These are phyloP conservation scores for Fomes fomentarius DNA, from an alignment of 1,284 basidiomycete genomes.

Conservation along the genomic window DNA sequence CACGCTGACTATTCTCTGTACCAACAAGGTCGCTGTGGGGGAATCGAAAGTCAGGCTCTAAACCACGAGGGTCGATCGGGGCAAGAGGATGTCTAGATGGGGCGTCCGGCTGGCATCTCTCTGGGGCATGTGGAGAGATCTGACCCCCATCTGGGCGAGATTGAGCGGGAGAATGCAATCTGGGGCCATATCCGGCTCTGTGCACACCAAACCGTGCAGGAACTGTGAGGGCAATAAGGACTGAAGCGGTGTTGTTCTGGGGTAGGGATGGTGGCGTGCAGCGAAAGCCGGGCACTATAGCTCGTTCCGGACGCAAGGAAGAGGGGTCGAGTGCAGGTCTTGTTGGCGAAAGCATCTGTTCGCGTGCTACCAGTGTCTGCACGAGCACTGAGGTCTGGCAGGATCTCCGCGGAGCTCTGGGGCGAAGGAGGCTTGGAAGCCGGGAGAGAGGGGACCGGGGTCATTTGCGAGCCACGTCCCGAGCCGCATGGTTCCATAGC, in stretches of 20 bases:
- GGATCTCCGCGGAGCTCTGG: slow-evolving; percentile 1
- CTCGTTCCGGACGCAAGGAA: background rate
- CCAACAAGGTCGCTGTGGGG: background rate
- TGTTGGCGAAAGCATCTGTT: background rate
- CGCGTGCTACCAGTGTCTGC: background rate
- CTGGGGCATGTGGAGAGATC: background rate
- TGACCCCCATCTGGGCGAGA: slow-evolving; percentile 3
- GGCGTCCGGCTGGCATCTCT: background rate
- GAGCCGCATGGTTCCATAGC: background rate
- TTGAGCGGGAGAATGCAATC: slow-evolving; percentile 2
- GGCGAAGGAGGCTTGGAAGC: slow-evolving; percentile 4
- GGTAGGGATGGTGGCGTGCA: background rate
- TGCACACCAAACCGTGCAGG: background rate
- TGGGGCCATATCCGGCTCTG: background rate
- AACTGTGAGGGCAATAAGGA: background rate
- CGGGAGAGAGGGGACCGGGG: slow-evolving; percentile 1
- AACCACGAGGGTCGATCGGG: background rate
- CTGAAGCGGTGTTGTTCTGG: background rate
- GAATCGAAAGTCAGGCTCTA: background rate
- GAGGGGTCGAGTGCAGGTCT: background rate
- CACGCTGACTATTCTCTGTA: background rate
- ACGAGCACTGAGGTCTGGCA: too few species aligned
- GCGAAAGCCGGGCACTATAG: background rate
- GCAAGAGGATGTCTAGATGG: background rate
- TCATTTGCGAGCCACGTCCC: background rate